Evolutionary conservation across 192 early-diverging fungal genomes (phyloP).

Genomic region (Pilobolus umbonatus): DNA sequence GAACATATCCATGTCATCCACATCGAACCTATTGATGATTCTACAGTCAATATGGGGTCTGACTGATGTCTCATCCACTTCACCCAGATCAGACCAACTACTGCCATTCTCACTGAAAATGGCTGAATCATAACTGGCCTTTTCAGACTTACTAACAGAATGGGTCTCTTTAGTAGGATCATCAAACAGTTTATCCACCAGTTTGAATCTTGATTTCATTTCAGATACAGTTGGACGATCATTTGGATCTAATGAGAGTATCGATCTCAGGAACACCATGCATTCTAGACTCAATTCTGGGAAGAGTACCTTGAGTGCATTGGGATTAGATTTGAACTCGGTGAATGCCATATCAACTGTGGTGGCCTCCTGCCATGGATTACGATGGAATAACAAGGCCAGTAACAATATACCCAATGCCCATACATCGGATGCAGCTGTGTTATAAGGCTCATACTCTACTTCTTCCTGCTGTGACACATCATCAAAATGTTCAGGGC

Average conservation of each 20-base stretch:
- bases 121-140: conserved; percentile 17
- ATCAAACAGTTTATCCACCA: conserved; percentile 4
- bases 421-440: conserved; percentile 74
- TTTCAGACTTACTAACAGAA: neutral
- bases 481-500: conserved; percentile 59
- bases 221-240: conserved; percentile 33
- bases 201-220: conserved; percentile 17
- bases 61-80: conserved; percentile 18
- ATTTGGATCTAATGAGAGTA: conserved; percentile 42
- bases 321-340: conserved; percentile 41
- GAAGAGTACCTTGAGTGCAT: conserved; percentile 42
- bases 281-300: conserved; percentile 37
- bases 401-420: conserved; percentile 73
- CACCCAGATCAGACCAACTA: conserved; percentile 19
- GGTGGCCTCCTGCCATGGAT: conserved; percentile 69
- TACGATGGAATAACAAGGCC: conserved; percentile 70
- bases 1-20: conserved; percentile 25
- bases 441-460: conserved; percentile 37
- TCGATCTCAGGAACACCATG: conserved; percentile 35
- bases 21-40: conserved; percentile 7
- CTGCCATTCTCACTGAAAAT: conserved; percentile 16
- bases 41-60: neutral
- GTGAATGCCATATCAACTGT: conserved; percentile 42
- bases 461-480: conserved; percentile 14
- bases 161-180: too few relatives aligned